Conservation (phyloP, 768 basidiomycete species). For the Termitomyces sp. region DNA sequence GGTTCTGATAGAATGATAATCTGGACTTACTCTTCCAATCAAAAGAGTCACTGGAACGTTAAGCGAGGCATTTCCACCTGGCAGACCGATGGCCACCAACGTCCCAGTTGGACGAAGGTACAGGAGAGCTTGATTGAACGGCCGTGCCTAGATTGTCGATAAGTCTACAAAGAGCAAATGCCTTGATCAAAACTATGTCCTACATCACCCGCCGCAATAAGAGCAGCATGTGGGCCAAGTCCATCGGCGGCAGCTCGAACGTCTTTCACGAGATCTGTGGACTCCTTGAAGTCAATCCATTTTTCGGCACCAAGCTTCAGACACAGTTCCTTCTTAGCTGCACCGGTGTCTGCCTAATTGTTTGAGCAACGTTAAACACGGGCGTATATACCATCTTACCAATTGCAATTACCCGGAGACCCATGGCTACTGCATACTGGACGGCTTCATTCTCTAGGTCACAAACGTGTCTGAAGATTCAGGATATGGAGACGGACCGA, state of each 20-base stretch:
- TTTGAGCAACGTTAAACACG: background rate
- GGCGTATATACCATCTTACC: slow-evolving; percentile 21
- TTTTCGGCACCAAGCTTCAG: slow-evolving; percentile 52
- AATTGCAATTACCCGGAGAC: slow-evolving; percentile 59
- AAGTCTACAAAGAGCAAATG: background rate
- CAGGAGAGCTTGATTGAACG: slow-evolving; percentile 53
- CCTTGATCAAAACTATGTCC: slow-evolving; percentile 11
- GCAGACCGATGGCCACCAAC: slow-evolving; percentile 71
- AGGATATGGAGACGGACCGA: slow-evolving; percentile 37
- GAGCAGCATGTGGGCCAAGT: slow-evolving; percentile 64
- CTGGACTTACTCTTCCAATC: slow-evolving; percentile 28
- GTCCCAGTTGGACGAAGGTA: slow-evolving; percentile 70
- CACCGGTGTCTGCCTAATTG: slow-evolving; percentile 59
- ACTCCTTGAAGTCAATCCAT: slow-evolving; percentile 75
- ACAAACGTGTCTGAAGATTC: background rate
- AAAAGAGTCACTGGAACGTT: slow-evolving; percentile 44
- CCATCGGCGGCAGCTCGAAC: slow-evolving; percentile 63
- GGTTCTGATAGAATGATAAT: slow-evolving; percentile 1
- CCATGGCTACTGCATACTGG: slow-evolving; percentile 77
- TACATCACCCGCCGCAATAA: slow-evolving; percentile 55
- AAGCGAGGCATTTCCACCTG: slow-evolving; percentile 42
- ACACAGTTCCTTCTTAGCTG: slow-evolving; percentile 61
- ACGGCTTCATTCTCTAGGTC: slow-evolving; percentile 38
- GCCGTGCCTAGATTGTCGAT: slow-evolving; percentile 22
- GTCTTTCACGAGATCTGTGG: slow-evolving; percentile 54